Base-by-base conservation (phyloP, 1,139 yeast genomes). In the Taphrina sp. region DNA sequence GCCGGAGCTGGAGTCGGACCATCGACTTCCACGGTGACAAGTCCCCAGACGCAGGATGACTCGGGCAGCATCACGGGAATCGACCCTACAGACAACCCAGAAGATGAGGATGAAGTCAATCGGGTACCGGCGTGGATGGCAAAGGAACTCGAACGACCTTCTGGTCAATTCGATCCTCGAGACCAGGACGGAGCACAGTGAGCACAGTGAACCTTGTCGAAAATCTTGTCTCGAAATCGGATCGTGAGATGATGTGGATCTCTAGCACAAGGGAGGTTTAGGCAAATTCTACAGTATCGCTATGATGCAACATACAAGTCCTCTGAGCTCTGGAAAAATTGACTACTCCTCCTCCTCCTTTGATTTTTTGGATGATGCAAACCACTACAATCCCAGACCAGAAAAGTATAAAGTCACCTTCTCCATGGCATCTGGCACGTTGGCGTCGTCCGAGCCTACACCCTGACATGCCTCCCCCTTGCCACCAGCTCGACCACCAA, bases 401-500 rank as follows among this genome's bases (percentile, higher is more conserved):
- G 22, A 4, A 16, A 57, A 52, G 33, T 49, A 57, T 23, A 24
- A 41, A 5, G 36, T 46, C 8, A 90, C 79, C 63, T 82, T 88
- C 38, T 76, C 79, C 61, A 90, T 75, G 28, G 98, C 99, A 39
- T 76, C 78, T 42, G 75, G 76, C 58, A 89, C 76, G 62, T 86
- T 87, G 41, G 73, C 76, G 37, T 82, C 78, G 61, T 87, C 85
- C 65, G 83, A 88, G 66, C 98, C 98, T 82, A 89, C 85, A 70
- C 99, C 99, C 75, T 92, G 98, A 63, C 89, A 88, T 59, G 90
- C 82, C 64, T 89, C 87, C 61, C 96, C 97, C 73, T 88, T 92
- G 70, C 99, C 99, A 72, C 99, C 99, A 59, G 96, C 95, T 70
- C 85, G 87, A 71, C 99, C 99, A 63, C 98, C 99, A 64, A 94